Evolutionary conservation across 208 protist species (phyloP), one percentile per base, ranked within the genome.

Genomic region (Crithidia expoeki): DNA sequence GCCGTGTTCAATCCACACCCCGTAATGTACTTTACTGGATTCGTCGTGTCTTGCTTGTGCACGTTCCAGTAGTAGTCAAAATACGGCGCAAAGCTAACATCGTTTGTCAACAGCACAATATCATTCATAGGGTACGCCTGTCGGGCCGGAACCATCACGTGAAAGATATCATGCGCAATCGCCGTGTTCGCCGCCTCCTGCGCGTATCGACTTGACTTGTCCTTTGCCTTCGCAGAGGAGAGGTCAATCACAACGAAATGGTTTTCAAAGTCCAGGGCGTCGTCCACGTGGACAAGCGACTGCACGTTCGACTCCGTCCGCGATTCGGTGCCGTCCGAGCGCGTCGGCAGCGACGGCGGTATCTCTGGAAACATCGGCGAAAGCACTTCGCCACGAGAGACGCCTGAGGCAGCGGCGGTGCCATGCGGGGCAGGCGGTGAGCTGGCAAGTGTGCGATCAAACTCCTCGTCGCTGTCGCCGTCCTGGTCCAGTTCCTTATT

Each of bases 171-270:
- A 50, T 85, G 72, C 7, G 89, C 89, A 5, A 83, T 79, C 12
- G 81, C 81, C 27, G 62, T 84, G n/a, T 81, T 76, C 19, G 78
- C 79, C 14, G 83, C 81, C 62, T 92, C 84, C 44, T 79, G 76
- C 16, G 82, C 77, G 63, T 90, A 83, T 23, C 83, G 84, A 16
- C 84, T 88, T 27, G 86, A 83, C 50, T 81, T 68, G 28, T 72
- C 72, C 52, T 79, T 88, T 2, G 72, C 76, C 62, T 93, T 92
- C 19, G 86, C 86, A 16, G 86, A 78, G 4, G 86, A 81, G 14
- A 94, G 73, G 69, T 94, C 89, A 50, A 94, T 88, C 23, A 94
- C 51, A 47, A 94, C 65, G 69, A 94, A 90, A 65, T 93, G 86
- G 64, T 86, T 90, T 30, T 84, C 80, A 47, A 85, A 85, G 64